Evolutionary conservation across 164 flowering plant genomes (phyloP).

Genomic region (Tetracentron sinense): DNA sequence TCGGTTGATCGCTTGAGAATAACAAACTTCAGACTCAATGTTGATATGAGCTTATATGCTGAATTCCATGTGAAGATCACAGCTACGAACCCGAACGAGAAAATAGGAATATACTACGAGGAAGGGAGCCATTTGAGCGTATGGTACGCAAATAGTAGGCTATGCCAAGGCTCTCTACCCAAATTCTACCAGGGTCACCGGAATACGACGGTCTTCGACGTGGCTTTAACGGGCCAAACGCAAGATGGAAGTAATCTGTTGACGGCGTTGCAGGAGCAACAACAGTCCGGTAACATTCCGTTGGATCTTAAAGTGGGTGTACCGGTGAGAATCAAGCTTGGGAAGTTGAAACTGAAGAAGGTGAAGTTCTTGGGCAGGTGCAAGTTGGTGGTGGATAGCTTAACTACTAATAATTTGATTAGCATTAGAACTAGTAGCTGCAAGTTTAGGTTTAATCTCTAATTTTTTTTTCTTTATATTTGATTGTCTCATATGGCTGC

Average conservation of each 20-base stretch:
- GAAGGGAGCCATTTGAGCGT: conserved; percentile 56
- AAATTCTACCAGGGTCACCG: conserved; percentile 82
- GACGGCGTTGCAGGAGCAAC: conserved; percentile 34
- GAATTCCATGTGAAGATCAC: conserved; percentile 62
- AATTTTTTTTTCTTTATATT: conserved; percentile 6
- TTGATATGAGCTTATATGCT: conserved; percentile 46
- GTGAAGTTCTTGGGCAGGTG: conserved; percentile 64
- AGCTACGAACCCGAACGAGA: conserved; percentile 74
- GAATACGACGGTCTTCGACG: conserved; percentile 60
- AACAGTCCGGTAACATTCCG: conserved; percentile 60
- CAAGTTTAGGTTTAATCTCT: conserved; percentile 48
- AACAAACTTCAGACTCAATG: conserved; percentile 38
- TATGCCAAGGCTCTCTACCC: conserved; percentile 64
- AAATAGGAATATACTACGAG: conserved; percentile 78
- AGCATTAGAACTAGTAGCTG: conserved; percentile 54
- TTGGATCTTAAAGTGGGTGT: conserved; percentile 49
- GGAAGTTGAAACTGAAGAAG: conserved; percentile 61
- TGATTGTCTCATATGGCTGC: too few relatives aligned
- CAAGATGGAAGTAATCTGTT: conserved; percentile 37
- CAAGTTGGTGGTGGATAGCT: conserved; percentile 45
- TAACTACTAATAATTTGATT: conserved; percentile 35
- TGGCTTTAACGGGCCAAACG: conserved; percentile 49
- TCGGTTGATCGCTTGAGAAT: conserved; percentile 52
- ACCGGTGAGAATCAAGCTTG: conserved; percentile 73
- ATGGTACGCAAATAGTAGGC: conserved; percentile 42